These are phyloP conservation scores for Biscogniauxia marginata DNA, from an alignment of 2,329 filamentous ascomycete genomes.

Conservation along the genomic window DNA sequence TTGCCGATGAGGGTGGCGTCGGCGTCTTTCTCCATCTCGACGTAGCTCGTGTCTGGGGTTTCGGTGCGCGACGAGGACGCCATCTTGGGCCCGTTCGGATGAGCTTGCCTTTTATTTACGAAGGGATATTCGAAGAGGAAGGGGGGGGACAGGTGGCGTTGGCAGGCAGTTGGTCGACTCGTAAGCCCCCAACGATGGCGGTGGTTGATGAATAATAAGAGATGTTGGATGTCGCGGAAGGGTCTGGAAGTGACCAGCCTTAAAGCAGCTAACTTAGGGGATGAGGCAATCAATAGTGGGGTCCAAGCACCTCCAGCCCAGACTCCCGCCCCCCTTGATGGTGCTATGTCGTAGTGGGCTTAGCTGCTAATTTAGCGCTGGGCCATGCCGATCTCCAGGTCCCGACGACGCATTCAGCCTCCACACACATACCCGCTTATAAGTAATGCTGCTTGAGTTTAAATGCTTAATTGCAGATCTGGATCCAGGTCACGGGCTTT, in stretches of 20 bases:
- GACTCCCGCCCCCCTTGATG: background rate
- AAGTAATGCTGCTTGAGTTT: background rate
- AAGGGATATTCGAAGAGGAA: background rate
- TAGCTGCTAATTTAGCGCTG: background rate
- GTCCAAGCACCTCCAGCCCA: background rate
- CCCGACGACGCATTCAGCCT: background rate
- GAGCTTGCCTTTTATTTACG: constrained; percentile 14
- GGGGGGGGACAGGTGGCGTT: background rate
- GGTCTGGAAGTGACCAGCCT: constrained; percentile 25
- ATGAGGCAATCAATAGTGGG: background rate
- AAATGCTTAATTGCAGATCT: constrained; percentile 3
- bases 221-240: constrained; percentile 13
- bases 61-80: constrained; percentile 46
- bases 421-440: constrained; percentile 1
- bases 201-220: constrained; percentile 24
- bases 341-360: background rate
- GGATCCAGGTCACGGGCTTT: constrained; percentile 25
- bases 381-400: background rate
- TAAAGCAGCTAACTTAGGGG: no score
- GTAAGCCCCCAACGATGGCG: constrained; percentile 23
- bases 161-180: constrained; percentile 22
- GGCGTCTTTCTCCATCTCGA: constrained; percentile 66
- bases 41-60: constrained; percentile 56
- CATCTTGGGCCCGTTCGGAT: constrained; percentile 40
- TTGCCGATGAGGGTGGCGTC: constrained; percentile 84